Conservation (phyloP, 2,329 filamentous ascomycete species). For the Dactylellina parvicollis region DNA sequence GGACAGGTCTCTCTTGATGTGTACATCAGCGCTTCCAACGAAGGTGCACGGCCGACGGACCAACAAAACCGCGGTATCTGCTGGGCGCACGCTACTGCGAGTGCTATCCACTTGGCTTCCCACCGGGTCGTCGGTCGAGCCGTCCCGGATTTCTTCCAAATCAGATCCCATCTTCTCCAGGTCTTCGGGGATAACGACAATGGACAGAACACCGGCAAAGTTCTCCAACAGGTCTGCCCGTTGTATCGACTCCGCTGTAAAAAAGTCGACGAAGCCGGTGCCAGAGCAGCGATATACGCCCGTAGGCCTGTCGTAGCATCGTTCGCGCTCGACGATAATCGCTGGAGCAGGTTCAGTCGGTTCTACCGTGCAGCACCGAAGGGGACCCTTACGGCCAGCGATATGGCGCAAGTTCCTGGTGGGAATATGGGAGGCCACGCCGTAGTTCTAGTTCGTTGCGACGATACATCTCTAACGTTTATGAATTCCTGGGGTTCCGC, state of each 20-base stretch:
- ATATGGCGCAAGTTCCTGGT: neutral
- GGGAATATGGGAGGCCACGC: neutral
- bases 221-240: neutral
- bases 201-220: neutral
- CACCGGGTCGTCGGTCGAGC: neutral
- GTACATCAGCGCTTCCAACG: neutral
- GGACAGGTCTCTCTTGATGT: neutral
- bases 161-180: slow-evolving; percentile 1
- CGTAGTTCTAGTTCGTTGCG: neutral
- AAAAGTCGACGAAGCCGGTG: neutral
- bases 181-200: neutral
- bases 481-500: slow-evolving; percentile 4
- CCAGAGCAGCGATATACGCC: neutral
- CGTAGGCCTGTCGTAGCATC: neutral
- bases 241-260: neutral
- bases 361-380: too few relatives aligned
- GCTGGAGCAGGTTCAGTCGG: too few relatives aligned
- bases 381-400: too few relatives aligned
- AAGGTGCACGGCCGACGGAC: neutral
- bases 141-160: neutral
- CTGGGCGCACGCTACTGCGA: neutral
- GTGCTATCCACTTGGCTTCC: neutral
- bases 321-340: too few relatives aligned
- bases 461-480: neutral
- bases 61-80: neutral